These are phyloP conservation scores for Ogataea nonfermentans DNA, from an alignment of 805 yeast species.

Conservation along the genomic window DNA sequence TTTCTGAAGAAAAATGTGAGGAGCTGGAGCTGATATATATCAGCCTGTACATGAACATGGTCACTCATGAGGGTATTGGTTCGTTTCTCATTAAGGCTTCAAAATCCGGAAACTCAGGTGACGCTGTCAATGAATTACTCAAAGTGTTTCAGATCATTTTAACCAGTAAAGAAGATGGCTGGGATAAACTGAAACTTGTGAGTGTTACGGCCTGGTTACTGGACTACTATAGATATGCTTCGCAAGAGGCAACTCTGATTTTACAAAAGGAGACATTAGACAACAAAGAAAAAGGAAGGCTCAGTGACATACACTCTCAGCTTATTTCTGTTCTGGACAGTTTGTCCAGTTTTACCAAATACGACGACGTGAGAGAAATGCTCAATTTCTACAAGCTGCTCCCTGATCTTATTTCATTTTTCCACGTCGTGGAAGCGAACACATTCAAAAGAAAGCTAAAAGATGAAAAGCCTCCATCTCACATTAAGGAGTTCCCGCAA, in stretches of 20 bases:
- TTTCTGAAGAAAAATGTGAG: slow-evolving; percentile 16
- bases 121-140: slow-evolving; percentile 21
- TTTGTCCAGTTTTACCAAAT: slow-evolving; percentile 41
- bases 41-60: slow-evolving; percentile 24
- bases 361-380: slow-evolving; percentile 39
- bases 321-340: slow-evolving; percentile 38
- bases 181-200: slow-evolving; percentile 39
- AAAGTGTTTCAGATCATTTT: slow-evolving; percentile 36
- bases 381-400: slow-evolving; percentile 41
- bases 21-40: slow-evolving; percentile 23
- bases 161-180: slow-evolving; percentile 37
- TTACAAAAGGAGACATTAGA: slow-evolving; percentile 17
- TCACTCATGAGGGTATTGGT: slow-evolving; percentile 35
- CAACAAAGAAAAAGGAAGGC: slow-evolving; percentile 7
- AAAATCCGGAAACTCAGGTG: background rate
- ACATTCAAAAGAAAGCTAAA: slow-evolving; percentile 37
- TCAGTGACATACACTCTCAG: slow-evolving; percentile 17
- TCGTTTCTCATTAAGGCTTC: slow-evolving; percentile 23
- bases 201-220: slow-evolving; percentile 43
- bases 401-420: slow-evolving; percentile 35
- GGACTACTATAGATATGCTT: slow-evolving; percentile 30
- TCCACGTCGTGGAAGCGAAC: slow-evolving; percentile 41
- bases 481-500: slow-evolving; percentile 51
- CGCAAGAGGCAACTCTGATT: slow-evolving; percentile 16
- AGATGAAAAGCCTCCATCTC: slow-evolving; percentile 15